Conservation (phyloP, 352 stramenopile genomes). For the Pythium graminicola region DNA sequence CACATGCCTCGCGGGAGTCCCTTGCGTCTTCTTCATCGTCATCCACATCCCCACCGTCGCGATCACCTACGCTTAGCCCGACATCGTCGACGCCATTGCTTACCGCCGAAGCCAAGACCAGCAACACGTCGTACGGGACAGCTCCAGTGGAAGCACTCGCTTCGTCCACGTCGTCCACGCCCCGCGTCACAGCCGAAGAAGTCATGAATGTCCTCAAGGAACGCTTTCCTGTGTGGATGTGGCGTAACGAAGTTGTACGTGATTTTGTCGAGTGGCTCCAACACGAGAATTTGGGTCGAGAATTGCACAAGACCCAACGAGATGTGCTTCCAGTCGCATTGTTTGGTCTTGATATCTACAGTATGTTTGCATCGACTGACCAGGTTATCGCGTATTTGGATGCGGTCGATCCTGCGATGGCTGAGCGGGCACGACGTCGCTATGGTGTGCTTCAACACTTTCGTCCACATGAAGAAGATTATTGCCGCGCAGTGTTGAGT, state of each 20-base stretch:
- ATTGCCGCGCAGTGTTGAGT: slow-evolving; percentile 19
- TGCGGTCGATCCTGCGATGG: slow-evolving; percentile 24
- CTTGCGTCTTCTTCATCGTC: slow-evolving; percentile 14
- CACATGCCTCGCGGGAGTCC: slow-evolving; percentile 8
- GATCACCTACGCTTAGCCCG: background rate
- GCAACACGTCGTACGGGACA: slow-evolving; percentile 3
- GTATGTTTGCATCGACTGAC: slow-evolving; percentile 32
- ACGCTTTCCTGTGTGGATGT: slow-evolving; percentile 36
- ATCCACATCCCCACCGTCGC: background rate
- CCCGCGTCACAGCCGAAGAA: slow-evolving; percentile 21
- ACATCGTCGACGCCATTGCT: slow-evolving; percentile 11
- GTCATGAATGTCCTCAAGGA: slow-evolving; percentile 29
- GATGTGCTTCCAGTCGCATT: slow-evolving; percentile 19
- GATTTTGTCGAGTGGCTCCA: slow-evolving; percentile 36
- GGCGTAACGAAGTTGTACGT: slow-evolving; percentile 31
- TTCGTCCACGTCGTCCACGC: background rate
- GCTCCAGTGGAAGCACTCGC: background rate
- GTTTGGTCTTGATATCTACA: slow-evolving; percentile 34
- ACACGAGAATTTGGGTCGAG: slow-evolving; percentile 20
- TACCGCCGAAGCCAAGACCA: slow-evolving; percentile 1
- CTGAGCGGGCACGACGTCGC: slow-evolving; percentile 21
- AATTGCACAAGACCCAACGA: background rate
- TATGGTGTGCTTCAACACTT: slow-evolving; percentile 23
- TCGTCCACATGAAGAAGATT: slow-evolving; percentile 26
- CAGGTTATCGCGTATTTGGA: slow-evolving; percentile 31